A percentile compares a stretch with the other conserved stretches of the same genome.
Conservation (phyloP, 495 filamentous ascomycete species). For the Xylaria curta region DNA sequence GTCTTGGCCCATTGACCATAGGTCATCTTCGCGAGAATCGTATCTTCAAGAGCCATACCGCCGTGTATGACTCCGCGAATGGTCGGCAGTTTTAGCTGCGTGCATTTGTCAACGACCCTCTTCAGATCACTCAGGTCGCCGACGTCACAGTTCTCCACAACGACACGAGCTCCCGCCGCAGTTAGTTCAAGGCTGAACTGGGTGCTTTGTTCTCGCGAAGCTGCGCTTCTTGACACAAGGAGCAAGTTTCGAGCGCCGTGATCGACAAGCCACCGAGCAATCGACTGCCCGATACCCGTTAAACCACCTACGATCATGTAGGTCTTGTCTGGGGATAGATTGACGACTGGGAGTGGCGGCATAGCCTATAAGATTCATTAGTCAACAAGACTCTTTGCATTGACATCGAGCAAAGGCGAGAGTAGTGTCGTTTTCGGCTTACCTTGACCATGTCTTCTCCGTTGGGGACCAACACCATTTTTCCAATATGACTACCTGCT, state of each 20-base stretch:
- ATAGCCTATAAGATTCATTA: too few species aligned
- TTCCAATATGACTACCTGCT: constrained; percentile 50
- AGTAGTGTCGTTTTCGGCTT: neutral
- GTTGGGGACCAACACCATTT: constrained; percentile 45
- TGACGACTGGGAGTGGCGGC: too few species aligned
- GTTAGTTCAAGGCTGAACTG: neutral
- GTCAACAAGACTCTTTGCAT: too few species aligned
- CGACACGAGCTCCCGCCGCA: neutral
- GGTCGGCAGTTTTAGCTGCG: constrained; percentile 41
- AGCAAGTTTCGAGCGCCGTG: constrained; percentile 56
- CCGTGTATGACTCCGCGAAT: constrained; percentile 52
- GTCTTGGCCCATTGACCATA: too few species aligned
- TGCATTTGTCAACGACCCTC: neutral
- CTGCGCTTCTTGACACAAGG: constrained; percentile 50
- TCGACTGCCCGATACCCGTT: constrained; percentile 50
- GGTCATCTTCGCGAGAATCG: too few species aligned
- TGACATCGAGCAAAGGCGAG: too few species aligned
- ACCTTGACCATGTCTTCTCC: constrained; percentile 1
- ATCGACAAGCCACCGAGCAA: constrained; percentile 54
- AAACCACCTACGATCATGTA: constrained; percentile 53
- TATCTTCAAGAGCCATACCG: constrained; percentile 43
- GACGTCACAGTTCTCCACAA: neutral
- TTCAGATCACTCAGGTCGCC: neutral
- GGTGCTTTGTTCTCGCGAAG: constrained; percentile 34
- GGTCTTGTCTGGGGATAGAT: constrained; percentile 32